Base-by-base conservation (phyloP, 2,329 filamentous ascomycete genomes). In the Zymoseptoria passerinii region DNA sequence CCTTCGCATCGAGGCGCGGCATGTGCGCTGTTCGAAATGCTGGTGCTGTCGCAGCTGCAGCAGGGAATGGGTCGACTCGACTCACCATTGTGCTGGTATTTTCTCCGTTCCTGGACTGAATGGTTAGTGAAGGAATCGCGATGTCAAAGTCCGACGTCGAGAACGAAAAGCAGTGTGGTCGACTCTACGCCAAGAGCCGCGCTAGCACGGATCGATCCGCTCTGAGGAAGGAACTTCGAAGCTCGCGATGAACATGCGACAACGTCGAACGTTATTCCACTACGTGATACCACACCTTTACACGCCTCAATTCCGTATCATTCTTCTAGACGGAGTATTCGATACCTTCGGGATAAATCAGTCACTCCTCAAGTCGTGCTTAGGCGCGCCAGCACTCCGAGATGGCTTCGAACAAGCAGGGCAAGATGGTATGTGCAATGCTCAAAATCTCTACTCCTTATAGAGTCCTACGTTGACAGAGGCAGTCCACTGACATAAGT, bases 401-500 rank as follows among this genome's bases (percentile, higher is more conserved):
- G 66, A 80, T 80, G 77, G 73, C 75, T 59, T 72, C 75, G 54
- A 68, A 70, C 83, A 95, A 96, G 78, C 92, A 96, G 78, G 94
- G 94, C 78, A 97, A 99, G 83, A 97, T 99, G 94, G 94, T 97
- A 81, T 83, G 90, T 44, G 5, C 35, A 44, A 44, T 86, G 62
- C 58, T 28, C 48, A 60, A 56, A 35, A 49, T 53, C 60, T 60
- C 50, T 29, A 58, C 58, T 62, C 61, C 63, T 67, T 56, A 58
- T 59, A 56, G 61, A 59, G 61, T 70, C 70, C 65, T 77, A 69
- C 70, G 73, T 78, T 73, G 69, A 73, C 74, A 72, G 70, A 69
- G 68, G 72, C 71, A 73, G 74, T 71, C 69, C 69, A 74, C 75
- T 73, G 68, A 70, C 71, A 65, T 62, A 59, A 60, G 55, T 53